Evolutionary conservation across 2,329 filamentous ascomycete species (phyloP).

Genomic region (Penicillium sp.): DNA sequence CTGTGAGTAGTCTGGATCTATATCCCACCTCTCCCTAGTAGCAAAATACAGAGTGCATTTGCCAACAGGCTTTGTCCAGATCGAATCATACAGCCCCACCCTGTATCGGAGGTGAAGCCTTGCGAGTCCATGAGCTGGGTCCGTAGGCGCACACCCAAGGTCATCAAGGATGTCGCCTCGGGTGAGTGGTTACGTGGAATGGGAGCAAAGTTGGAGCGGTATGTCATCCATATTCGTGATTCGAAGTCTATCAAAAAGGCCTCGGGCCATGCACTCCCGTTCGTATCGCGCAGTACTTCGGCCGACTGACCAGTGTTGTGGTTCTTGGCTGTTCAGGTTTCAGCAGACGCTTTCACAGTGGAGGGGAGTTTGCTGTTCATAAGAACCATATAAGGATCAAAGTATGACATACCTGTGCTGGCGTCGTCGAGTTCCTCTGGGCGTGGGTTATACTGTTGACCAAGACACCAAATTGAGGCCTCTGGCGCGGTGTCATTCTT

Average conservation of each 20-base stretch:
- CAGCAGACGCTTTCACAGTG: background rate
- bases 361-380: background rate
- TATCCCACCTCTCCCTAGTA: slow-evolving; percentile 71
- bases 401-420: slow-evolving; percentile 1
- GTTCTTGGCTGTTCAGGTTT: background rate
- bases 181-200: slow-evolving; percentile 80
- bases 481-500: slow-evolving; percentile 70
- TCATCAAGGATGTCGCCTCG: slow-evolving; percentile 70
- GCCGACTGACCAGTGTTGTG: background rate
- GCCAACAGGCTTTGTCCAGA: slow-evolving; percentile 92
- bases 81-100: slow-evolving; percentile 98
- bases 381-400: background rate
- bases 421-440: background rate
- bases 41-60: slow-evolving; percentile 73
- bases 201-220: slow-evolving; percentile 79
- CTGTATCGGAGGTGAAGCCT: slow-evolving; percentile 89
- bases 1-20: slow-evolving; percentile 16
- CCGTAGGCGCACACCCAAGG: slow-evolving; percentile 79
- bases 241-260: slow-evolving; percentile 91
- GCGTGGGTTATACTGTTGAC: slow-evolving; percentile 54
- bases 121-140: slow-evolving; percentile 74
- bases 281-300: slow-evolving; percentile 6
- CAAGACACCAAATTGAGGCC: slow-evolving; percentile 82
- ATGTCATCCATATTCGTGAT: slow-evolving; percentile 93
- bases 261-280: slow-evolving; percentile 69